These are phyloP conservation scores for Flaveria brownii DNA, from an alignment of 129 eudicot genomes.

Conservation along the genomic window DNA sequence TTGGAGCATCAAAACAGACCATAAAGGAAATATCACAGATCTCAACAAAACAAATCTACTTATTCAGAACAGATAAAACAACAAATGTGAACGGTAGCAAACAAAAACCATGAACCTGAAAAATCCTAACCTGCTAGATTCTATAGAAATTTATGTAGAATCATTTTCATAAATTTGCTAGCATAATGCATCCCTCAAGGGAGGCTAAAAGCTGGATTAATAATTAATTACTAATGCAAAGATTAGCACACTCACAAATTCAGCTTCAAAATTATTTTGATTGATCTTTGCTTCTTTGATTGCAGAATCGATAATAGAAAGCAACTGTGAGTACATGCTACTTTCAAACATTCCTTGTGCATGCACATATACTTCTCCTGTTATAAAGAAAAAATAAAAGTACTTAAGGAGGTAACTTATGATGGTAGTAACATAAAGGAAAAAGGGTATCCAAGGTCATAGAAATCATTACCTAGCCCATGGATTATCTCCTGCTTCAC, in stretches of 20 bases:
- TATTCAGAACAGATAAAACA: background rate
- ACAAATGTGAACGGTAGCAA: background rate
- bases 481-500: conserved; percentile 96
- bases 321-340: conserved; percentile 76
- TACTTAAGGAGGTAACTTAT: background rate
- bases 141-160: background rate
- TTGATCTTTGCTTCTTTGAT: conserved; percentile 57
- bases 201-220: conserved; percentile 13
- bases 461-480: conserved; percentile 71
- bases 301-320: conserved; percentile 59
- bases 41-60: background rate
- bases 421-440: background rate
- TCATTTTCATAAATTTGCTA: background rate
- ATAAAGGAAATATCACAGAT: background rate
- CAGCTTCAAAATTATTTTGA: conserved; percentile 72
- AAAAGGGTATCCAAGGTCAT: conserved; percentile 2
- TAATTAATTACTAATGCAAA: conserved; percentile 16
- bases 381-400: conserved; percentile 7
- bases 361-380: conserved; percentile 90
- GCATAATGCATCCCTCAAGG: conserved; percentile 21
- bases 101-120: background rate
- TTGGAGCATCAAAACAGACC: too few relatives aligned
- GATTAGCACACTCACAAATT: conserved; percentile 63
- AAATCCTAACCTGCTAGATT: background rate
- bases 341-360: conserved; percentile 84